Conservation (phyloP, 2,329 filamentous ascomycete species). For the Aspergillus candidus region DNA sequence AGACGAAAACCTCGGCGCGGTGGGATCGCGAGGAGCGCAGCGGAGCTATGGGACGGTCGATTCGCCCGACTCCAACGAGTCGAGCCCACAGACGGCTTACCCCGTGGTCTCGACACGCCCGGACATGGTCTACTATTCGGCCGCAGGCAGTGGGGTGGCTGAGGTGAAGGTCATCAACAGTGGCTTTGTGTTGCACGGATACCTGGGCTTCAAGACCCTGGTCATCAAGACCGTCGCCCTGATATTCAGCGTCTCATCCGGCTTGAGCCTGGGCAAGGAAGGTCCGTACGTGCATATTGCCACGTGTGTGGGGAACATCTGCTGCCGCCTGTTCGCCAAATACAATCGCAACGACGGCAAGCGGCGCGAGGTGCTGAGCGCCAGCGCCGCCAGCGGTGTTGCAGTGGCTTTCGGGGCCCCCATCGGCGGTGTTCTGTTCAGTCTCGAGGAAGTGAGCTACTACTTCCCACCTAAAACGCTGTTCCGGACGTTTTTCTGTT, state of each 20-base stretch:
- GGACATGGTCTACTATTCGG: constrained; percentile 91
- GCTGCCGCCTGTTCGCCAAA: constrained; percentile 86
- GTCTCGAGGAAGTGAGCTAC: constrained; percentile 87
- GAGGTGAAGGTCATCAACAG: constrained; percentile 98
- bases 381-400: constrained; percentile 83
- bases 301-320: constrained; percentile 90
- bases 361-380: constrained; percentile 85
- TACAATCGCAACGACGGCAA: constrained; percentile 94
- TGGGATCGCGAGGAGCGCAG: constrained; percentile 42
- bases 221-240: constrained; percentile 77
- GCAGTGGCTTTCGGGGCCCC: constrained; percentile 93
- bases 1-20: constrained; percentile 84
- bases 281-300: constrained; percentile 97
- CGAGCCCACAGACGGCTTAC: constrained; percentile 35
- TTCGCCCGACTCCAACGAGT: constrained; percentile 32
- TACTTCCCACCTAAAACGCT: constrained; percentile 97
- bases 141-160: constrained; percentile 90
- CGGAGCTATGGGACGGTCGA: constrained; percentile 41
- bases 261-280: constrained; percentile 90
- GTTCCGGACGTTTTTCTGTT: constrained; percentile 97
- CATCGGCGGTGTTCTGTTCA: constrained; percentile 83
- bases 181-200: constrained; percentile 93
- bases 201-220: constrained; percentile 81
- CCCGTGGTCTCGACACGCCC: constrained; percentile 38
- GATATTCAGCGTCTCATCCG: constrained; percentile 83